Base-by-base conservation (phyloP, 352 stramenopile genomes). In the Phytopythium mirpurense region DNA sequence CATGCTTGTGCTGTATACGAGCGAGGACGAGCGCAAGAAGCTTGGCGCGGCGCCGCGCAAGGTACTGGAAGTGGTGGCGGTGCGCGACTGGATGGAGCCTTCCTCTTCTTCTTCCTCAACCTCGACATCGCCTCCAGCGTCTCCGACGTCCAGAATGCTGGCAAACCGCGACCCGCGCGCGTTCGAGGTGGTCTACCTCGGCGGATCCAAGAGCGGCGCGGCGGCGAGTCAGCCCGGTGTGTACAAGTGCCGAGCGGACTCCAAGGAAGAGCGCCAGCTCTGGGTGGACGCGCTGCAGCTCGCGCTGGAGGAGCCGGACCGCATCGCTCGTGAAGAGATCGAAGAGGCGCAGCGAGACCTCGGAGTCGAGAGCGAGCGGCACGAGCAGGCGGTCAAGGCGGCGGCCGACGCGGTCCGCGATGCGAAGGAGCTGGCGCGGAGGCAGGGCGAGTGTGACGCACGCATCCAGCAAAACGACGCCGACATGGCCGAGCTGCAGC, bases 321-420 rank as follows among this genome's bases (percentile, higher is more conserved):
- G 82, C 2, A 78, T 92, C 44, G 70, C 81, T 1, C 65, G 85
- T 38, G 82, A 92, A 18, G 82, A 92, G 55, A 89, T 92, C 52
- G 68, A 83, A 6, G 77, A 90, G 23, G 75, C 73, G 2, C 82
- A 90, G 54, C 62, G 67, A 4, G 67, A 84, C 26, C 48, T 92
- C 0, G 31, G 68, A 18, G 26, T 57, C 0, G 77, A 89, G 35
- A 49, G 60, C 4, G 62, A 75, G 34, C 53, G 64, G 1, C 66
- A 82, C 27, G 65, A 66, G 31, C 62, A 67, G 21, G 78, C 72
- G 2, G 68, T 86, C 42, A 55, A 65, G n/a, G 55, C 65, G 5
- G 78, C 78, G 5, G 68, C 67, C 0, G 72, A 82, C 16, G 78
- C 78, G 0, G 78, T 88, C 4, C 51, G 67, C 12, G 59, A 54